phyloP scores from a whole-genome alignment of 768 basidiomycete genomes.

The Clavulina sp. region DNA sequence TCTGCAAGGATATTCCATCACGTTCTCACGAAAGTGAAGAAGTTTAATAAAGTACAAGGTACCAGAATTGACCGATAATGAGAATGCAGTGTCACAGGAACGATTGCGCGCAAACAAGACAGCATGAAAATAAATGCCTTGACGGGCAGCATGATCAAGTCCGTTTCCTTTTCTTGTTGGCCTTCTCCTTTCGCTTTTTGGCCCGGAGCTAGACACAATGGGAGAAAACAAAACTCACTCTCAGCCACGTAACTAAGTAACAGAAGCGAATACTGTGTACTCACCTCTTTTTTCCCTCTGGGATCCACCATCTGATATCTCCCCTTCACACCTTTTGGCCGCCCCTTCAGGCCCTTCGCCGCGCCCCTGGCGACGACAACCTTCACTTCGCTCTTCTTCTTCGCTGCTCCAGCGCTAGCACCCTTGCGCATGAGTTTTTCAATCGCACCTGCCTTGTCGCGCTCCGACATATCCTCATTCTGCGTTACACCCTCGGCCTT shows the following conservation, averaged over 20 bases:
- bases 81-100: too few species aligned
- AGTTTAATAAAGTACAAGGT: too few species aligned
- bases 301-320: constrained; percentile 89
- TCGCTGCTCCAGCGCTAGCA: constrained; percentile 43
- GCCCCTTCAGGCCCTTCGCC: constrained; percentile 76
- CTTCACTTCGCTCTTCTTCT: constrained; percentile 55
- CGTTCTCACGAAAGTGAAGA: too few species aligned
- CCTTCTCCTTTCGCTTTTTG: constrained; percentile 62
- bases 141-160: too few species aligned
- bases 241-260: constrained; percentile 5
- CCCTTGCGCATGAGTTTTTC: constrained; percentile 82
- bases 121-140: too few species aligned
- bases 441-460: constrained; percentile 86
- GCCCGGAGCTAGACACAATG: constrained; percentile 45
- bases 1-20: too few species aligned
- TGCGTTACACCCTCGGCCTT: constrained; percentile 88
- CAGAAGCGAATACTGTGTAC: constrained; percentile 13
- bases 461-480: constrained; percentile 80
- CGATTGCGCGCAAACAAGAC: too few species aligned
- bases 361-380: constrained; percentile 81
- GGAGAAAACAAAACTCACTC: constrained; percentile 1
- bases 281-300: constrained; percentile 82
- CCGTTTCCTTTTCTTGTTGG: constrained; percentile 27
- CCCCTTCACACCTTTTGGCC: constrained; percentile 93
- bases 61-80: too few species aligned